A percentile compares a stretch with the other conserved stretches of the same genome.
Conservation (phyloP, 345 rosid genomes). For the Gossypium stocksii region DNA sequence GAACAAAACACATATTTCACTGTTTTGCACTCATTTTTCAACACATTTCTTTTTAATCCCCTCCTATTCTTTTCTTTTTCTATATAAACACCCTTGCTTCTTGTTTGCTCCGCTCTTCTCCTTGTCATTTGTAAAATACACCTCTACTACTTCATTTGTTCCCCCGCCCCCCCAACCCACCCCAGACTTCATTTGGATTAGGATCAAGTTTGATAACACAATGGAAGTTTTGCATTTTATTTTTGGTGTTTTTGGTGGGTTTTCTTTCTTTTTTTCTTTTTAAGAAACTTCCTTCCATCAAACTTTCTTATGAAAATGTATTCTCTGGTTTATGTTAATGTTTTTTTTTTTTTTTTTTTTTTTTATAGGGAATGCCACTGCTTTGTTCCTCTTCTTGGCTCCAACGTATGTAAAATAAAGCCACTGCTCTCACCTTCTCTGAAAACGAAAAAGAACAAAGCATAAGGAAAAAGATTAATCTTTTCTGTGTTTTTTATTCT, state of each 20-base stretch:
- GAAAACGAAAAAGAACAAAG: neutral
- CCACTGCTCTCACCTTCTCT: neutral
- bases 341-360: neutral
- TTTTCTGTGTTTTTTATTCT: slow-evolving; percentile 2
- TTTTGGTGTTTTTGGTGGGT: slow-evolving; percentile 85
- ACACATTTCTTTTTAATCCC: no score
- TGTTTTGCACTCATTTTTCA: slow-evolving; percentile 10
- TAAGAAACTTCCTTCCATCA: neutral
- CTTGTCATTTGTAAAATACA: slow-evolving; percentile 5
- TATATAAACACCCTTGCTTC: slow-evolving; percentile 26
- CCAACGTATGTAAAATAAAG: slow-evolving; percentile 52
- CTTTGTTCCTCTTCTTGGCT: slow-evolving; percentile 86
- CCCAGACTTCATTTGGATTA: neutral
- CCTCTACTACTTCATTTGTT: neutral
- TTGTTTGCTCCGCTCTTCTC: neutral
- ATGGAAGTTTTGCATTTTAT: slow-evolving; percentile 70
- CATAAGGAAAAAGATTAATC: neutral
- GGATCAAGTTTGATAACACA: neutral
- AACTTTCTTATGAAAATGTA: neutral
- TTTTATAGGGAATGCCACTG: slow-evolving; percentile 89
- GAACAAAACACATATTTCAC: slow-evolving; percentile 2
- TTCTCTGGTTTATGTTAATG: neutral
- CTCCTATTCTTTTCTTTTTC: neutral
- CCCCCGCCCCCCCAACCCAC: neutral
- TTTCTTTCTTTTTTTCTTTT: neutral